Base-by-base conservation (phyloP, 768 basidiomycete species). In the Filobasidium wieringae region DNA sequence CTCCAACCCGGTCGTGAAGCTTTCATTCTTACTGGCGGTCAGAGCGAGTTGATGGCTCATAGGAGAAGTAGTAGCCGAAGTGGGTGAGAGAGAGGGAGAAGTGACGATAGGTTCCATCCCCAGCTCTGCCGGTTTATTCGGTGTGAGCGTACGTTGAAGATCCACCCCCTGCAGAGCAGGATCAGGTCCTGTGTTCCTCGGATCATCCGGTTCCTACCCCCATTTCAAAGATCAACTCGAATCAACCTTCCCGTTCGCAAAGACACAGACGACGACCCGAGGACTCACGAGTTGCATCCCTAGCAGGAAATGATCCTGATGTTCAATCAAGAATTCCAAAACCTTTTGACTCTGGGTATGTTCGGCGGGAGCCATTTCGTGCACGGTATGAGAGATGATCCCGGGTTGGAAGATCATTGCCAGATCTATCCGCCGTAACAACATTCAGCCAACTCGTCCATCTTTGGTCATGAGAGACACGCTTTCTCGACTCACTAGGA, bases 401-500 rank as follows among this genome's bases (percentile, higher is more conserved):
- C 92, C 95, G 0, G 95, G 95, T 58, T 91, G 87, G 75, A 99
- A 99, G 63, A 97, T 93, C 45, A 93, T 86, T 17, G 93, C 95
- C 19, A 99, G 83, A 76, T 99, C 93, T 89, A 70, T 26, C 27
- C 9, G 27, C 29, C 14, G 2, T 8, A 30, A n/a, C 41, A 39
- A 11, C 37, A 5, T 15, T 30, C 11, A 8, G 33, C 17, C 36
- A 5, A 26, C 24, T 6, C 6, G 4, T 24, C 15, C n/a, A 4
- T 1, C 2, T 31, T n/a, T 12, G 47, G 12, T n/a, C 24, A 41
- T 8, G 47, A n/a, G 5, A 53, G 43, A 34, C 36, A 37, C 36
- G 36, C n/a, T 9, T 24, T 43, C 12, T 24, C 5, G 32, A 81
- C 87, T 65, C 64, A 95, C 91, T 96, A 57, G 85, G 79, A 22